phyloP scores from a whole-genome alignment of 2,329 filamentous ascomycete genomes.

The Cordyceps javanica region DNA sequence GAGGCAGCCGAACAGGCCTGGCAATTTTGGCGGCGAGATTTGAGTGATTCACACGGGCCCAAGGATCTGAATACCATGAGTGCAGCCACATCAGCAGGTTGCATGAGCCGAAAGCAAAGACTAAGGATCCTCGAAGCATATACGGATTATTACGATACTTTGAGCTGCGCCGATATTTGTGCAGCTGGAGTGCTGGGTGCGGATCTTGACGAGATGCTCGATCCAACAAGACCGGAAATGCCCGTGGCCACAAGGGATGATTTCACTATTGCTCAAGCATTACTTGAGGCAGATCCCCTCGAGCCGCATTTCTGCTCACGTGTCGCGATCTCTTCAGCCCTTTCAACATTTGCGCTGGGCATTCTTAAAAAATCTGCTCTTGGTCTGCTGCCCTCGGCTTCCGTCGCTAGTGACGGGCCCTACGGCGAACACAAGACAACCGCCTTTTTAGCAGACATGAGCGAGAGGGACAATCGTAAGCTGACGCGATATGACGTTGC shows the following conservation, averaged over 20 bases:
- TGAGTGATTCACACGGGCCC: conserved; percentile 49
- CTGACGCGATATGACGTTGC: conserved; percentile 48
- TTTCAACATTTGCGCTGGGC: conserved; percentile 26
- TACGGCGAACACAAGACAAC: conserved; percentile 27
- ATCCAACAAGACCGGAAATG: conserved; percentile 57
- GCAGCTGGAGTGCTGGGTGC: conserved; percentile 42
- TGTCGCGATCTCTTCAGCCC: conserved; percentile 22
- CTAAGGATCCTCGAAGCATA: conserved; percentile 41
- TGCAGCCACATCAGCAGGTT: conserved; percentile 17
- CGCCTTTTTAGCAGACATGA: conserved; percentile 32
- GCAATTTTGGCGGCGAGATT: conserved; percentile 61
- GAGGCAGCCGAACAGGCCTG: conserved; percentile 60
- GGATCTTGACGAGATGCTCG: conserved; percentile 45
- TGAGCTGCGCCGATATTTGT: conserved; percentile 62
- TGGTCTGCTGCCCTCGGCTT: conserved; percentile 20
- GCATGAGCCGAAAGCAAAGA: conserved; percentile 19
- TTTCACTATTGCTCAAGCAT: conserved; percentile 39
- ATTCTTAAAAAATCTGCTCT: conserved; percentile 14
- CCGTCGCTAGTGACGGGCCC: background rate
- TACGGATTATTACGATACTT: conserved; percentile 47
- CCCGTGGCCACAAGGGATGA: conserved; percentile 42
- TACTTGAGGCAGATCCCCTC: conserved; percentile 40
- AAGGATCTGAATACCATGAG: conserved; percentile 35
- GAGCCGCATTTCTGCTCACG: conserved; percentile 24
- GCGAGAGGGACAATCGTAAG: conserved; percentile 21